Conservation (phyloP, 176 grass and related monocot species). For the Triticum timopheevii region DNA sequence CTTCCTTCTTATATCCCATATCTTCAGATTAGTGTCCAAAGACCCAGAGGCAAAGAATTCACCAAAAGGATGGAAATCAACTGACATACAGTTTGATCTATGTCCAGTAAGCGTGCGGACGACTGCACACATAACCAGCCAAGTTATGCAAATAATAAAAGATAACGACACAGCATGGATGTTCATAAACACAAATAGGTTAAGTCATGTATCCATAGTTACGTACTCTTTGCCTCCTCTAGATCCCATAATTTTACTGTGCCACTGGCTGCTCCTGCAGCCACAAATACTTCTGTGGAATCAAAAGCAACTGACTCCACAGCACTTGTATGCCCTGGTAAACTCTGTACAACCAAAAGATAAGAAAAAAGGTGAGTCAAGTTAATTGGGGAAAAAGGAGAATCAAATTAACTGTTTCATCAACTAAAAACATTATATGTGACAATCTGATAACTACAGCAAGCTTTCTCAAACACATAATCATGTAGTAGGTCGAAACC, state of each 20-base stretch:
- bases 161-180: background rate
- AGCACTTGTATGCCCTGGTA: conserved; percentile 89
- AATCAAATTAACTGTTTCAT: conserved; percentile 1
- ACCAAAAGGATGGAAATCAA: conserved; percentile 98
- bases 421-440: background rate
- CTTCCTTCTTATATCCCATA: conserved; percentile 97
- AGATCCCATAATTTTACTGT: conserved; percentile 94
- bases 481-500: background rate
- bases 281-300: conserved; percentile 83
- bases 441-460: background rate
- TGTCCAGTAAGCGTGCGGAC: conserved; percentile 89
- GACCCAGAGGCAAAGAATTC: conserved; percentile 97
- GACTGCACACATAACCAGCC: conserved; percentile 54
- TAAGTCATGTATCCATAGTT: conserved; percentile 7
- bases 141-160: conserved; percentile 10
- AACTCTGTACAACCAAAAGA: conserved; percentile 54
- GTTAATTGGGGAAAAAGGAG: background rate
- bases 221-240: conserved; percentile 90
- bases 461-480: background rate
- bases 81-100: conserved; percentile 86
- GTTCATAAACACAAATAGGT: background rate
- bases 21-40: conserved; percentile 93
- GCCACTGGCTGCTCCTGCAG: conserved; percentile 92
- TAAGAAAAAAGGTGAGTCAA: background rate
- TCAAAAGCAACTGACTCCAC: conserved; percentile 92